Evolutionary conservation across 108 stramenopile genomes (phyloP).

Genomic region (Cylindrotheca fusiformis): DNA sequence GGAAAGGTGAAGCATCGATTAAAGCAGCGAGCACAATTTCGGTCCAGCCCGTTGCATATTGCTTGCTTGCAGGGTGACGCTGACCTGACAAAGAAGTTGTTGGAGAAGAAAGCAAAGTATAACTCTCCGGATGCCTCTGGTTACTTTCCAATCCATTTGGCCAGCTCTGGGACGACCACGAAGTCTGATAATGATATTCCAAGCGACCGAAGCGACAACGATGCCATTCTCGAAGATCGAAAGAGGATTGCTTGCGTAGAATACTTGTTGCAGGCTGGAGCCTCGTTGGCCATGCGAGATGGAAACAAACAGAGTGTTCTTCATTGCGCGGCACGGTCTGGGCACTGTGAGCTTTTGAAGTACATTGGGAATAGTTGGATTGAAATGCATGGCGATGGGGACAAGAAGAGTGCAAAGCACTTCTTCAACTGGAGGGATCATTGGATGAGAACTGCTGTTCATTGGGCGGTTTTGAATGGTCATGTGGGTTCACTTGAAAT

Average conservation of each 20-base stretch:
- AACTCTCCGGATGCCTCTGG: constrained; percentile 77
- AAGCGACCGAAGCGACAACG: background rate
- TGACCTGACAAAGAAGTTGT: constrained; percentile 41
- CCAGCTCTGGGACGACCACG: constrained; percentile 35
- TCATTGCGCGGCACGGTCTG: constrained; percentile 74
- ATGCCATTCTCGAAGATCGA: background rate
- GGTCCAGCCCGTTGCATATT: constrained; percentile 71
- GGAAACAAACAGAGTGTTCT: constrained; percentile 80
- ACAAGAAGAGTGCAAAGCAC: background rate
- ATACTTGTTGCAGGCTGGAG: constrained; percentile 43
- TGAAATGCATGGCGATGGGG: background rate
- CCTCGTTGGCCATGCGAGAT: constrained; percentile 72
- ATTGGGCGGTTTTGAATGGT: constrained; percentile 85
- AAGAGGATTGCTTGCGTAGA: constrained; percentile 52
- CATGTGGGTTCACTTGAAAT: constrained; percentile 50
- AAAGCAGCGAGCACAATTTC: constrained; percentile 35
- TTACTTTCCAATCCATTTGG: constrained; percentile 67
- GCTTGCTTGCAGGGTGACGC: constrained; percentile 61
- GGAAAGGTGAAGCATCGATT: constrained; percentile 39
- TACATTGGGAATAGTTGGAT: constrained; percentile 35
- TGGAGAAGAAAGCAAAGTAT: constrained; percentile 49
- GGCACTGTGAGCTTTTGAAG: constrained; percentile 46
- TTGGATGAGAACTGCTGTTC: constrained; percentile 65
- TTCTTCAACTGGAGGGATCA: constrained; percentile 18
- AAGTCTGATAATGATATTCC: constrained; percentile 46